Conservation (phyloP, 345 rosid species). For the Mallotus nudiflorus region DNA sequence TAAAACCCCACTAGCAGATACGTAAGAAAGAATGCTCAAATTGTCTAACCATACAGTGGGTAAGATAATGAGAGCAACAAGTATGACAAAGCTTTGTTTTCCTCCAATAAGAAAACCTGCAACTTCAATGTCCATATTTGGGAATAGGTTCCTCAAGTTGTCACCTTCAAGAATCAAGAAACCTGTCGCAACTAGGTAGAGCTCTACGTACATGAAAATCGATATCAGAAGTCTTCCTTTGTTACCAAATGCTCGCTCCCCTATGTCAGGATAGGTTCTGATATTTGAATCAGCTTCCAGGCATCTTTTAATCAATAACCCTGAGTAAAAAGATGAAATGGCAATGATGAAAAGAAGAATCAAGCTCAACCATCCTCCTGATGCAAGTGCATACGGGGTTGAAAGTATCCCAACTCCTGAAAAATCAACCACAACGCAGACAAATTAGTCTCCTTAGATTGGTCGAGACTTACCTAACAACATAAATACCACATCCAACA, state of each 20-base stretch:
- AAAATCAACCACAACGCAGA: not conserved
- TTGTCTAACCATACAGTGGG: constrained; percentile 87
- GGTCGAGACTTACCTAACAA: no score
- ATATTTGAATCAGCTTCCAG: constrained; percentile 70
- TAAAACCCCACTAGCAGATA: constrained; percentile 86
- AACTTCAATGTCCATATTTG: constrained; percentile 45
- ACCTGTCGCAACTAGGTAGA: constrained; percentile 76
- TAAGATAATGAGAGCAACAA: constrained; percentile 64
- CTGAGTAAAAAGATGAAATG: constrained; percentile 60
- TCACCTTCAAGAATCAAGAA: constrained; percentile 93
- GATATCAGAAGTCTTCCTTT: constrained; percentile 59
- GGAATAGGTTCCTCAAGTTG: constrained; percentile 61
- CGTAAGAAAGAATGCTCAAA: constrained; percentile 69
- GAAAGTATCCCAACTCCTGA: constrained; percentile 91
- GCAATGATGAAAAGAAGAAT: constrained; percentile 56
- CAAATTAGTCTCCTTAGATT: not conserved
- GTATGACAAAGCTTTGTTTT: constrained; percentile 55
- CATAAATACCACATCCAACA: not conserved
- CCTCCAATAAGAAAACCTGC: constrained; percentile 49
- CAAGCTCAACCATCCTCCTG: constrained; percentile 95
- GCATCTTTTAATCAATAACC: constrained; percentile 71
- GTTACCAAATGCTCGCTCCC: constrained; percentile 72
- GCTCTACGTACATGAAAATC: constrained; percentile 70
- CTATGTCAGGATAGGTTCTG: constrained; percentile 79
- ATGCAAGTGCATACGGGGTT: constrained; percentile 73